Conservation (phyloP, 768 basidiomycete species). For the Hydnomerulius pinastri region DNA sequence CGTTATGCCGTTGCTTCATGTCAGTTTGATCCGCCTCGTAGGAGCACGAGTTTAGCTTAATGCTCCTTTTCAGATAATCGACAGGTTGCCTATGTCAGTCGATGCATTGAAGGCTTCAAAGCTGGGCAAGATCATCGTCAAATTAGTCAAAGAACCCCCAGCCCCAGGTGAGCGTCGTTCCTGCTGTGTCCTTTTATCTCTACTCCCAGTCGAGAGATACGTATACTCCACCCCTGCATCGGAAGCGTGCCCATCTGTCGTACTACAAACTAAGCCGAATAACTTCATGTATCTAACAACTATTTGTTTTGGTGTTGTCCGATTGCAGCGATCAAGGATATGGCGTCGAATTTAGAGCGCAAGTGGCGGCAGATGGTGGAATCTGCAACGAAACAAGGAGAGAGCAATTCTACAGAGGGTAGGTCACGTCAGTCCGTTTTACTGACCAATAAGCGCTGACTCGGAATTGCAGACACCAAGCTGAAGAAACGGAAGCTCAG, state of each 20-base stretch:
- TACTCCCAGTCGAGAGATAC: slow-evolving; percentile 29
- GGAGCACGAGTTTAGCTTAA: slow-evolving; percentile 17
- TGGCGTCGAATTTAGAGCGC: slow-evolving; percentile 85
- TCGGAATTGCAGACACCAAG: slow-evolving; percentile 47
- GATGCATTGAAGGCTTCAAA: slow-evolving; percentile 70
- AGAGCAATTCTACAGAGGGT: slow-evolving; percentile 63
- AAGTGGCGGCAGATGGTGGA: slow-evolving; percentile 74
- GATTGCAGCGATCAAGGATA: slow-evolving; percentile 84
- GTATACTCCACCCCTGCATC: slow-evolving; percentile 28
- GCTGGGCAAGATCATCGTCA: slow-evolving; percentile 78
- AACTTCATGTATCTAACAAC: slow-evolving; percentile 68
- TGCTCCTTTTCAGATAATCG: slow-evolving; percentile 58
- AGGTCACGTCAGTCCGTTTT: slow-evolving; percentile 57
- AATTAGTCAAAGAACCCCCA: slow-evolving; percentile 73
- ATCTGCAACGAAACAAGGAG: slow-evolving; percentile 46
- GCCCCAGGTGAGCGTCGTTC: slow-evolving; percentile 70
- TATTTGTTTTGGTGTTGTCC: slow-evolving; percentile 43
- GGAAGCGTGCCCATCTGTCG: slow-evolving; percentile 31
- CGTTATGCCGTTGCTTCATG: slow-evolving; percentile 85
- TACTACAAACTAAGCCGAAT: slow-evolving; percentile 34
- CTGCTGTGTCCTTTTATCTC: slow-evolving; percentile 15
- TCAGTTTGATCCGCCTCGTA: slow-evolving; percentile 45
- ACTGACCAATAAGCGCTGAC: slow-evolving; percentile 25
- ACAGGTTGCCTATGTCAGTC: slow-evolving; percentile 76
- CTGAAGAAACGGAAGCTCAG: slow-evolving; percentile 74